phyloP scores from a whole-genome alignment of 2,329 filamentous ascomycete species.

The Trichoderma pleuroti region DNA sequence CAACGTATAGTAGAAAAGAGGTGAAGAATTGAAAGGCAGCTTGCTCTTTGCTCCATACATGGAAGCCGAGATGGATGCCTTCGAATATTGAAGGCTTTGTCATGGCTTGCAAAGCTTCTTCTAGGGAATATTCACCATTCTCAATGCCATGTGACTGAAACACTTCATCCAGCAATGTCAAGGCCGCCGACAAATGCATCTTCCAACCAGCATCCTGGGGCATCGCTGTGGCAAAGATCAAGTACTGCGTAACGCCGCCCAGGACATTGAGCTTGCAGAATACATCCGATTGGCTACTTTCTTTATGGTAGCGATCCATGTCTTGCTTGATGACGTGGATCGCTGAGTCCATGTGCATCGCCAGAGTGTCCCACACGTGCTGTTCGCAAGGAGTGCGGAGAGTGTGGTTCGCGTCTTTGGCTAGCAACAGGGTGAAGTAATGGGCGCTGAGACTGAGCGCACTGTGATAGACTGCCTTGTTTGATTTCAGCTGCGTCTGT shows the following conservation, averaged over 20 bases:
- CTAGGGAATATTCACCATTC: background rate
- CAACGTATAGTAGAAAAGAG: constrained; percentile 31
- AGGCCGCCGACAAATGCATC: background rate
- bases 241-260: constrained; percentile 41
- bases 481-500: constrained; percentile 46
- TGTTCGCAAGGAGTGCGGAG: background rate
- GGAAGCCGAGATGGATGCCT: background rate
- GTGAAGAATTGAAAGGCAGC: constrained; percentile 36
- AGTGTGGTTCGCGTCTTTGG: constrained; percentile 20
- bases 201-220: constrained; percentile 35
- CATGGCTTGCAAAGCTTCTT: background rate
- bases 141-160: background rate
- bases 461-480: constrained; percentile 48
- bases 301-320: constrained; percentile 5
- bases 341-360: constrained; percentile 1
- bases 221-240: constrained; percentile 42
- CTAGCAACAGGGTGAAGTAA: constrained; percentile 41
- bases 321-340: background rate
- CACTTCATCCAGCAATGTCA: background rate
- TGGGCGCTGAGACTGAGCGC: constrained; percentile 49
- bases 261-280: constrained; percentile 28
- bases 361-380: constrained; percentile 6
- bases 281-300: constrained; percentile 3
- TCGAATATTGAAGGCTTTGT: background rate
- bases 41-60: constrained; percentile 35